These are phyloP conservation scores for Solanum chacoense DNA, from an alignment of 305 asterid species.

Conservation along the genomic window DNA sequence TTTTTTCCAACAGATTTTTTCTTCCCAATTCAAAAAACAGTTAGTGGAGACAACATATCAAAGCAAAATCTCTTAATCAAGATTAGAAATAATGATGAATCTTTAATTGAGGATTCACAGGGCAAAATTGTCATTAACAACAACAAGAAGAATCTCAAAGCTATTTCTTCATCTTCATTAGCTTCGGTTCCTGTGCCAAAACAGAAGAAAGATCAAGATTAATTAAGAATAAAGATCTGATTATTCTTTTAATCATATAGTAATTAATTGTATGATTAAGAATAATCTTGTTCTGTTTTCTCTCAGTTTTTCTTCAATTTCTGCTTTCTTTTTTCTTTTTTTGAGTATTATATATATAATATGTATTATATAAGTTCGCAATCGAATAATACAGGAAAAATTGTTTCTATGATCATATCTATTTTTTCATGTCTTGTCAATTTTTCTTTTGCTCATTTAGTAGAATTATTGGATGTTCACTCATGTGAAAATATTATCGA, in stretches of 20 bases:
- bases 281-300: not conserved
- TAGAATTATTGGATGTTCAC: not conserved
- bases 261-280: not conserved
- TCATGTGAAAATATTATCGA: not conserved
- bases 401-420: not conserved
- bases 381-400: not conserved
- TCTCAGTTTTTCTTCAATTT: not conserved
- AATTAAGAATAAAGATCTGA: not conserved
- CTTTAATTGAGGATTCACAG: slow-evolving; percentile 16
- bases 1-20: slow-evolving; percentile 52
- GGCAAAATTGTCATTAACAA: slow-evolving; percentile 5
- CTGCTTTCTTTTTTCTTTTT: no score
- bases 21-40: slow-evolving; percentile 28
- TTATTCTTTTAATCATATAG: not conserved
- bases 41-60: slow-evolving; percentile 6
- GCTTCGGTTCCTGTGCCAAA: slow-evolving; percentile 11
- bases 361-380: not conserved
- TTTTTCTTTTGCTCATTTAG: not conserved
- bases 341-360: not conserved
- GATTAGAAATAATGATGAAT: slow-evolving; percentile 12
- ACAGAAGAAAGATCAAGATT: slow-evolving; percentile 12
- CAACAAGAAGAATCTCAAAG: slow-evolving; percentile 23
- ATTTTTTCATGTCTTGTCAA: not conserved
- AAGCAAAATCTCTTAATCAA: slow-evolving; percentile 24
- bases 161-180: slow-evolving; percentile 16